These are phyloP conservation scores for Fusarium ramigenum DNA, from an alignment of 2,329 filamentous ascomycete species.

Conservation along the genomic window DNA sequence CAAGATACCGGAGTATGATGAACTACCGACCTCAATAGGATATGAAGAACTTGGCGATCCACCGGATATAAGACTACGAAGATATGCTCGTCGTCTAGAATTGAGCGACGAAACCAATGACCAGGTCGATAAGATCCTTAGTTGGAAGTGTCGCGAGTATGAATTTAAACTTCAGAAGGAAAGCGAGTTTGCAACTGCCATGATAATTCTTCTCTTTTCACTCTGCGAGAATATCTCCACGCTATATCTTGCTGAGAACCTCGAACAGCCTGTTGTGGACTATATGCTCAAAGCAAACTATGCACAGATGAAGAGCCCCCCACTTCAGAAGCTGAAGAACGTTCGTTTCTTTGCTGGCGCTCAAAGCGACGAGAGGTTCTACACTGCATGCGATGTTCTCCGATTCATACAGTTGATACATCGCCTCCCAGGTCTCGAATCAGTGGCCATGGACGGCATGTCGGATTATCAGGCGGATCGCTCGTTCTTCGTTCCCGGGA, in stretches of 20 bases:
- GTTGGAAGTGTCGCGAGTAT: not conserved
- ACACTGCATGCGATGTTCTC: not conserved
- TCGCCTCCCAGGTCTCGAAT: not conserved
- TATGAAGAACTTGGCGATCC: not conserved
- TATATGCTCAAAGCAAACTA: not conserved
- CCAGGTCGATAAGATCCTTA: not conserved
- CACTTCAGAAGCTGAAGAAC: not conserved
- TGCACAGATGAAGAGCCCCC: not conserved
- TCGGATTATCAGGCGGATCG: not conserved
- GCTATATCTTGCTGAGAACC: not conserved
- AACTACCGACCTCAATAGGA: not conserved
- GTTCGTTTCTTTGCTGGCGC: not conserved
- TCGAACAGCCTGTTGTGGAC: not conserved
- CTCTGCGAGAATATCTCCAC: not conserved
- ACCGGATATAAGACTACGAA: rapidly evolving
- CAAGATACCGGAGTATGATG: rapidly evolving
- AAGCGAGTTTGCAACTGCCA: not conserved
- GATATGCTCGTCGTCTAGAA: not conserved
- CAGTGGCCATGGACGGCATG: not conserved
- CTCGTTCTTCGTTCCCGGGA: not conserved
- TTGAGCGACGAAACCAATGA: rapidly evolving
- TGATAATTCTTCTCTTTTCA: not conserved
- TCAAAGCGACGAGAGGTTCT: not conserved
- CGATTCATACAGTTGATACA: not conserved
- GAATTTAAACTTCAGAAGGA: not conserved